Conservation (phyloP, 2,329 filamentous ascomycete genomes). For the Clonostachys rosea region DNA sequence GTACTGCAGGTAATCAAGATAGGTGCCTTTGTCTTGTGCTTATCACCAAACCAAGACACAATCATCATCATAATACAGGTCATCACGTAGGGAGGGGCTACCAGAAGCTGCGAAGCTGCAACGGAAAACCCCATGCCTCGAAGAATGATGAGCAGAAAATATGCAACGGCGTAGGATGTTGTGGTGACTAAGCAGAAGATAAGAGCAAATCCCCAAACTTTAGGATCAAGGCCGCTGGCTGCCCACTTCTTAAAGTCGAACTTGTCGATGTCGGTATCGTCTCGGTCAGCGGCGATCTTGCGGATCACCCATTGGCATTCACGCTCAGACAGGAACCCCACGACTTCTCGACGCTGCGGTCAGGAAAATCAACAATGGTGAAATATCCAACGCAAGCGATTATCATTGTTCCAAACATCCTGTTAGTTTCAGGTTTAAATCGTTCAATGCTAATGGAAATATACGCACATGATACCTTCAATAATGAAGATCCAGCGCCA, state of each 20-base stretch:
- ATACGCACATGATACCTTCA: conserved; percentile 55
- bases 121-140: conserved; percentile 10
- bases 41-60: conserved; percentile 11
- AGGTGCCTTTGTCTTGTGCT: conserved; percentile 10
- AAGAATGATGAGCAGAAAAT: conserved; percentile 14
- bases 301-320: conserved; percentile 6
- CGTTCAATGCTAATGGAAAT: conserved; percentile 26
- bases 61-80: conserved; percentile 10
- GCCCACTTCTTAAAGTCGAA: conserved; percentile 6
- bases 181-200: conserved; percentile 7
- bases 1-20: conserved; percentile 9
- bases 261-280: conserved; percentile 5
- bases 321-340: conserved; percentile 6
- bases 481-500: conserved; percentile 67
- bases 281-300: conserved; percentile 7
- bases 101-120: conserved; percentile 9
- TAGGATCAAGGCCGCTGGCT: conserved; percentile 4
- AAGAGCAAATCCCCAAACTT: conserved; percentile 8
- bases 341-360: conserved; percentile 1
- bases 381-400: conserved; percentile 7
- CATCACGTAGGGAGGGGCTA: conserved; percentile 15
- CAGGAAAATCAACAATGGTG: conserved; percentile 14
- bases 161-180: conserved; percentile 10
- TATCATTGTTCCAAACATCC: conserved; percentile 1
- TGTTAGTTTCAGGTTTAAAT: background rate